Base-by-base conservation (phyloP, 108 stramenopile genomes). In the Skeletonema menzelii region DNA sequence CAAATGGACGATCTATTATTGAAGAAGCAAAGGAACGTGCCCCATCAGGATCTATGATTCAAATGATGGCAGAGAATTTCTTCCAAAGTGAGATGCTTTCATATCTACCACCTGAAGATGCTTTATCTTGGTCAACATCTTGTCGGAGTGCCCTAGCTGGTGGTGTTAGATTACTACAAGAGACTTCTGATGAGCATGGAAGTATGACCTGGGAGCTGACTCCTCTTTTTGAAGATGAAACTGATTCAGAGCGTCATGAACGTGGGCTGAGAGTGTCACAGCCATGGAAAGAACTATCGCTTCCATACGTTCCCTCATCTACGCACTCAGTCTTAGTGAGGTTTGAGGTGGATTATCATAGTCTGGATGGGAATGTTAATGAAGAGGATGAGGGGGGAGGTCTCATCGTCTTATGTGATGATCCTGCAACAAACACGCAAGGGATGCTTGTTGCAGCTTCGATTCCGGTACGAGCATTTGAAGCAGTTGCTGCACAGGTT, bases 321-420 rank as follows among this genome's bases (percentile, higher is more conserved):
- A 80, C 82, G 2, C 82, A 83, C 57, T 65, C 82, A 2, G 75
- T 83, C 12, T 56, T 73, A 31, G 55, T 83, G 34, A 42, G 46
- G n/a, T 83, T 56, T 60, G 59, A 83, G 27, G 68, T 80, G 14
- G 55, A 57, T 26, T 74, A 67, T 57, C 27, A 49, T 20, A 8
- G 35, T 35, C 28, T 24, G 37, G 32, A 65, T 38, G 75, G 64
- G 17, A 22, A 13, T 19, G 22, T n/a, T 31, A 30, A 27, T 19
- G 44, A 63, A 13, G 28, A 59, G 5, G 32, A 31, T 22, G 42
- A 35, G 12, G 77, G 72, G 15, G 82, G 76, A 40, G 69, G 75
- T 24, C 42, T 82, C 40, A 30, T 82, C 1, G 72, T 82, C n/a
- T n/a, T 72, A 13, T 27, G 69, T 27, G 82, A 82, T 26, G 70